Evolutionary conservation across 1,284 basidiomycete genomes (phyloP).

Genomic region (Leccinum griseonigrum): DNA sequence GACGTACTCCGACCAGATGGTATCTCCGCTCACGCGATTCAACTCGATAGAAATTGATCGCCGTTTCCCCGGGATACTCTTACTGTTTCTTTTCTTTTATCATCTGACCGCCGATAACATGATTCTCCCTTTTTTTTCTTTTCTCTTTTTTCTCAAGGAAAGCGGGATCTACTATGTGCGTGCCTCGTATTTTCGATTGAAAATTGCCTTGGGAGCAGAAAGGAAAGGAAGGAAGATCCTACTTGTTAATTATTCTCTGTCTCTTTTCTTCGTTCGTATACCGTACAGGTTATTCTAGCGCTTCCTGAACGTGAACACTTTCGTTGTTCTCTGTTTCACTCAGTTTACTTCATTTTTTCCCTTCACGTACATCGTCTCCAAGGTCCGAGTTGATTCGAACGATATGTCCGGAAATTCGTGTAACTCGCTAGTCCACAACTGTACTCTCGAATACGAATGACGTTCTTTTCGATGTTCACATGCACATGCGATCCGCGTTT

Average conservation of each 20-base stretch:
- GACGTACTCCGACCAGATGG: slow-evolving; percentile 2
- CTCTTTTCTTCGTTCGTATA: background rate
- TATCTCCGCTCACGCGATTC: slow-evolving; percentile 7
- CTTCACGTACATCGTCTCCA: background rate
- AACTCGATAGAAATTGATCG: slow-evolving; percentile 10
- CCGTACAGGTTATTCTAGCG: background rate
- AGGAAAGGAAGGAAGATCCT: slow-evolving; percentile 1
- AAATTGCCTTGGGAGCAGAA: background rate
- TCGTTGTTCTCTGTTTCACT: background rate
- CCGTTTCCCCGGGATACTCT: slow-evolving; percentile 2
- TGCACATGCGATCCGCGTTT: slow-evolving; percentile 1
- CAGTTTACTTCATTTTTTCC: background rate
- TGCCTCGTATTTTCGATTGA: background rate
- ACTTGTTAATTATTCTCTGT: background rate
- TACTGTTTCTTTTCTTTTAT: background rate
- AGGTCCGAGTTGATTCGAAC: background rate
- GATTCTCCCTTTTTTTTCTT: background rate
- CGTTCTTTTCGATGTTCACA: background rate
- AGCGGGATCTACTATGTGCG: background rate
- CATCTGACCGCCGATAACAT: background rate
- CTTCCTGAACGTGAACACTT: background rate
- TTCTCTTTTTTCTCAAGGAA: background rate
- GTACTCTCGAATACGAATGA: background rate
- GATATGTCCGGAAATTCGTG: background rate
- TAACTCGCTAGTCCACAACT: background rate